Evolutionary conservation across 2,329 filamentous ascomycete genomes (phyloP), one percentile per base, ranked within the genome.

Genomic region (Boeremia exigua): DNA sequence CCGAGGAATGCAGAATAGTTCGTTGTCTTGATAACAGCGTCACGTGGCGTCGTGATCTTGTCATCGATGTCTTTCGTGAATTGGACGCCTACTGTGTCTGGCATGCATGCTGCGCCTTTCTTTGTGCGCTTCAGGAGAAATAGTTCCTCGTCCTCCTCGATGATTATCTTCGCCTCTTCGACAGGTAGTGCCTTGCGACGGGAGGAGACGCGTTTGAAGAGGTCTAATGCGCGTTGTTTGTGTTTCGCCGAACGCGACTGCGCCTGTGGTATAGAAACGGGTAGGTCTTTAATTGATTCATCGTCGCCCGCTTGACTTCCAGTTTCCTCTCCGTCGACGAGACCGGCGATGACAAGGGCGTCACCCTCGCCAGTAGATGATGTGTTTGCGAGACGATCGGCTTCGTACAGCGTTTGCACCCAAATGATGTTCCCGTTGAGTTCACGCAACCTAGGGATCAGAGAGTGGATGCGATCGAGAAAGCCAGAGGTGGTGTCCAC

Each of bases 1-100:
- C 85, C 86, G 48, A 87, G 85, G 70, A 98, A 93, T 12, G 93
- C 93, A 4, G 95, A 98, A 75, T 98, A 98, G 64, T 91, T 85
- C 5, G 86, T 86, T 75, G 96, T 98, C 48, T 82, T 77, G 40
- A 86, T 74, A 17, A 86, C 70, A 9, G 80, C 77, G 66, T 88
- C 86, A 27, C 77, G 71, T n/a, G 75, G 66, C 0, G 60, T 54
- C 48, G 84, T 77, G 42, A 87, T 81, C 38, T 81, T 76, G 29
- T 78, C 71, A 34, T 80, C 74, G 38, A 87, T 71, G 5, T 77
- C 71, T 6, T 81, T 78, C 3, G 79, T 78, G 48, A 84, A 83
- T 40, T 85, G 73, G 63, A 79, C 71, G 71, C 85, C 63, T 80
- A 72, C 33, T 70, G 76, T 76, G 38, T 73, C 72, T 33, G 71